Conservation (phyloP, 169 alveolate species). For the Plasmodium fragile region DNA sequence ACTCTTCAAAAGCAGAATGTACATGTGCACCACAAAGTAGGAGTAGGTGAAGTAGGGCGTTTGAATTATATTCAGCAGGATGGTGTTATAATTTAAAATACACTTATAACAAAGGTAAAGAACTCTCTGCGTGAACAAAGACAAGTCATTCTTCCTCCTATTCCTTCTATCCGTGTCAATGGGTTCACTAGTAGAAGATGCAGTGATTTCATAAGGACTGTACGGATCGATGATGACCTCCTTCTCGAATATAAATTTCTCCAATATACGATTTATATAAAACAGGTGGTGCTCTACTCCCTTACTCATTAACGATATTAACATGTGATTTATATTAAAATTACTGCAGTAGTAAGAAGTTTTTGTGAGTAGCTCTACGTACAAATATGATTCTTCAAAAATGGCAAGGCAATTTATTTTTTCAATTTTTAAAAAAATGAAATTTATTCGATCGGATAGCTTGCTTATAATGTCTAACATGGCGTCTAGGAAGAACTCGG, state of each 20-base stretch:
- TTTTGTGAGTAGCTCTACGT: conserved; percentile 63
- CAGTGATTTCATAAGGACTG: conserved; percentile 56
- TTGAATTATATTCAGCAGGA: conserved; percentile 32
- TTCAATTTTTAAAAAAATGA: conserved; percentile 46
- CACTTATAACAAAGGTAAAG: conserved; percentile 53
- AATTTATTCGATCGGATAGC: conserved; percentile 47
- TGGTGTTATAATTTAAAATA: conserved; percentile 49
- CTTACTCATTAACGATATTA: conserved; percentile 54
- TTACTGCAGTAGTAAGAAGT: conserved; percentile 44
- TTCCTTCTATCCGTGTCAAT: neutral
- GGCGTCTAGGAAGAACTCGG: conserved; percentile 21
- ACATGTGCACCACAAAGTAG: conserved; percentile 37
- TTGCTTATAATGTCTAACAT: conserved; percentile 27
- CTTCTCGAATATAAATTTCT: conserved; percentile 61
- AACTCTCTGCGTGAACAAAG: conserved; percentile 61
- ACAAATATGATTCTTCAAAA: conserved; percentile 46
- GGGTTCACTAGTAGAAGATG: conserved; percentile 36
- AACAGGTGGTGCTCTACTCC: conserved; percentile 67
- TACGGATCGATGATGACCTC: conserved; percentile 48
- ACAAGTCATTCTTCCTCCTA: conserved; percentile 18
- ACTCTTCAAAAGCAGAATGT: conserved; percentile 24
- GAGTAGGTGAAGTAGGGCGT: conserved; percentile 36
- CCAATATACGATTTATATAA: conserved; percentile 49
- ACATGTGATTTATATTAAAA: conserved; percentile 25
- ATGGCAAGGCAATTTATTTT: conserved; percentile 68